Percentiles rank a stretch among this genome's conserved stretches.
Conservation (phyloP, 352 stramenopile genomes). For the Pythium grandisporangium region DNA sequence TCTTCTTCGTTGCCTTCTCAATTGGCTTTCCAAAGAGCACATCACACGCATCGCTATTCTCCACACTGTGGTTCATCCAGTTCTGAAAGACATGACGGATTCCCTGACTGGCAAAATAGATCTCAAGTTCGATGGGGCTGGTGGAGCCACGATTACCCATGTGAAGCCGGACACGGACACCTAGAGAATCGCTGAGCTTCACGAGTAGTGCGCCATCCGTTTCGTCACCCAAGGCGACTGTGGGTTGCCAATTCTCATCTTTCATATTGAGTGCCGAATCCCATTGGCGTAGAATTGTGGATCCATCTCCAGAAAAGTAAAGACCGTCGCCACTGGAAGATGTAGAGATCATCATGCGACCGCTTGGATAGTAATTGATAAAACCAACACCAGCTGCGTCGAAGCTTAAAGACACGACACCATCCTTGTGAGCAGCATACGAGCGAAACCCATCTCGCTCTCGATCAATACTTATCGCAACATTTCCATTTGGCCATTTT, state of each 20-base stretch:
- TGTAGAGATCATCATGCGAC: constrained; percentile 63
- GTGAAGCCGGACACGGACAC: constrained; percentile 22
- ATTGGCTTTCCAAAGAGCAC: constrained; percentile 26
- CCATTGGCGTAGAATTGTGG: constrained; percentile 50
- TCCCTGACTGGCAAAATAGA: constrained; percentile 33
- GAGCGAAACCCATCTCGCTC: constrained; percentile 51
- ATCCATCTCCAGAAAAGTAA: constrained; percentile 32
- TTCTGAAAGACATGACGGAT: constrained; percentile 44
- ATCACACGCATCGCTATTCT: constrained; percentile 17
- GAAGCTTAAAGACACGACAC: constrained; percentile 54
- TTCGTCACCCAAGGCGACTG: constrained; percentile 20
- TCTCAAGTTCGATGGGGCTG: constrained; percentile 25
- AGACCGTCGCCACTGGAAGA: constrained; percentile 51
- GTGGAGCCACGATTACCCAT: not conserved
- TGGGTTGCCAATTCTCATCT: constrained; percentile 27
- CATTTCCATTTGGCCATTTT: constrained; percentile 51
- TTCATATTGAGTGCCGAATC: constrained; percentile 23
- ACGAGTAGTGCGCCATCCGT: constrained; percentile 30
- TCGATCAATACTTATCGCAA: constrained; percentile 60
- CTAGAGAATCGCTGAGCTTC: constrained; percentile 41
- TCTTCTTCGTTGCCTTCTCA: constrained; percentile 8
- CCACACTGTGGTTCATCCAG: constrained; percentile 22
- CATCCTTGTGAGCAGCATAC: constrained; percentile 66
- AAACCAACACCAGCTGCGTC: constrained; percentile 57
- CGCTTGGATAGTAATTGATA: constrained; percentile 72